Percentiles rank a stretch among this genome's conserved stretches.
Conservation (phyloP, 2,329 filamentous ascomycete genomes). For the Aspergillus hiratsukae region DNA sequence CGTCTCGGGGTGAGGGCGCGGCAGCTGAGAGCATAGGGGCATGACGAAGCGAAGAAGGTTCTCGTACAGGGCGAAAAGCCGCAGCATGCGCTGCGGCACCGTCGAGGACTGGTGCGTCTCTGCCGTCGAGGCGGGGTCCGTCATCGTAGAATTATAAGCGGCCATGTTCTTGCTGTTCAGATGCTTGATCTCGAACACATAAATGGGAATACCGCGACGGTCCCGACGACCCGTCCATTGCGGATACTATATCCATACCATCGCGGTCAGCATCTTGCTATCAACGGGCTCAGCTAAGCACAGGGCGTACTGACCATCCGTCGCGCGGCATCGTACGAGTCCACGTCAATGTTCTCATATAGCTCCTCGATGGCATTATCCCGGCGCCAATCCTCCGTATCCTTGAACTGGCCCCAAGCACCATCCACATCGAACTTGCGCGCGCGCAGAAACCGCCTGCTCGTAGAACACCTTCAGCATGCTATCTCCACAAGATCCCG, state of each 20-base stretch:
- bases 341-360: slow-evolving; percentile 80
- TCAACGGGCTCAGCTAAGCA: neutral
- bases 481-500: neutral
- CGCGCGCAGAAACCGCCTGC: slow-evolving; percentile 78
- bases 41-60: slow-evolving; percentile 83
- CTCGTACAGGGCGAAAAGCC: slow-evolving; percentile 89
- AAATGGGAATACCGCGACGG: slow-evolving; percentile 84
- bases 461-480: neutral
- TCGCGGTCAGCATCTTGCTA: neutral
- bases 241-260: slow-evolving; percentile 60
- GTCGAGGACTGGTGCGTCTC: slow-evolving; percentile 55
- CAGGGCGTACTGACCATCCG: slow-evolving; percentile 56
- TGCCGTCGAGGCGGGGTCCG: slow-evolving; percentile 45
- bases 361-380: slow-evolving; percentile 73
- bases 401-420: slow-evolving; percentile 77
- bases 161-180: slow-evolving; percentile 78
- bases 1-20: slow-evolving; percentile 69
- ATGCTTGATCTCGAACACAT: slow-evolving; percentile 80
- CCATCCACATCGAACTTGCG: slow-evolving; percentile 74
- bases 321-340: slow-evolving; percentile 72
- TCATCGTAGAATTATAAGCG: slow-evolving; percentile 60
- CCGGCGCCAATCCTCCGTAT: slow-evolving; percentile 81
- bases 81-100: slow-evolving; percentile 68
- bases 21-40: slow-evolving; percentile 75
- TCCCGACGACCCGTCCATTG: slow-evolving; percentile 94